Base-by-base conservation (phyloP, 1,139 yeast genomes). In the Saccharomycopsis hybrid region DNA sequence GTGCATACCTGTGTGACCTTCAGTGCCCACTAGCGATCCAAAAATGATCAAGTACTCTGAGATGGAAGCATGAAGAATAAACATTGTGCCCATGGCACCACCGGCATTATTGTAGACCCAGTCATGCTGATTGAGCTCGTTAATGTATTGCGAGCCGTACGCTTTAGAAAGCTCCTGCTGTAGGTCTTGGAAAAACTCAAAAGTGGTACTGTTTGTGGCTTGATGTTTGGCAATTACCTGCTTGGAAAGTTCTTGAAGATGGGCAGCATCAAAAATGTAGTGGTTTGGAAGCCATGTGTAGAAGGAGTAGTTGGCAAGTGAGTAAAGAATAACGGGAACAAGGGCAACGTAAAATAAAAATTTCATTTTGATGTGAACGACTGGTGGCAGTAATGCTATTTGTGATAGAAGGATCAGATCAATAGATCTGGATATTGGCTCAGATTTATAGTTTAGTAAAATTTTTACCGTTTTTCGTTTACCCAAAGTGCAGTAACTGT, bases 91-190 rank as follows among this genome's bases (percentile, higher is more conserved):
- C 98, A 92, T 92, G 51, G 98, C 97, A 58, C 96, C 96, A 51
- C 98, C 98, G 5, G 98, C 98, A 62, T 88, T 89, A 76, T 90
- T 92, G 77, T 82, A 90, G 49, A 92, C 82, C 97, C 97, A 92
- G 59, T 89, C 92, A 47, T 85, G 84, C 52, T 74, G 73, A 62
- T 81, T 78, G 59, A 84, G 72, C 55, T 78, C 80, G 64, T 85
- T 86, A 66, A 89, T 77, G 57, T 76, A 64, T 28, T 79, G 78
- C 1, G 77, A 76, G 25, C 88, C 87, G 63, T 90, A 92, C 51
- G 73, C 78, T 1, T 67, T 72, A 59, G 81, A 74, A 57, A 92
- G 66, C 47, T 70, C 73, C 1, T 75, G 74, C 32, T 87, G 78
- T 55, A 92, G 72, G 38, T 77, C 82, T 28, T 68, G 63, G 70